These are phyloP conservation scores for Pilatotrama ljubarskyi DNA, from an alignment of 768 basidiomycete genomes.

Conservation along the genomic window DNA sequence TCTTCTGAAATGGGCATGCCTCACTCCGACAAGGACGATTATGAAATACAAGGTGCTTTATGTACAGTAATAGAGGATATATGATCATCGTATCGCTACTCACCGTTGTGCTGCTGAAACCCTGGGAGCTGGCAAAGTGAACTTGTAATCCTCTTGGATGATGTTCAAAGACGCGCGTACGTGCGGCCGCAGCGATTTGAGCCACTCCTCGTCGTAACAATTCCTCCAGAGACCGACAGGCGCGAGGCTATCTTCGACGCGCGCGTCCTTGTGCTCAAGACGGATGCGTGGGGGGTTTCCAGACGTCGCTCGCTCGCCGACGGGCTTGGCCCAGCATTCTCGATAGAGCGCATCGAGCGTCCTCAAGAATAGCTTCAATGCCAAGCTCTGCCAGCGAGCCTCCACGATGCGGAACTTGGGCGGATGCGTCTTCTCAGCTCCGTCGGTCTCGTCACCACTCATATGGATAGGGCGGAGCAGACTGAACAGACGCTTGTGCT, in stretches of 20 bases:
- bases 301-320: not conserved
- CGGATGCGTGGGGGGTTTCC: not conserved
- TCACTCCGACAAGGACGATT: too few species aligned
- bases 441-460: not conserved
- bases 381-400: not conserved
- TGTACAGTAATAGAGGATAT: too few species aligned
- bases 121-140: too few species aligned
- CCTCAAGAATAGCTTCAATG: not conserved
- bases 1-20: too few species aligned
- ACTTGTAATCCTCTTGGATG: not conserved
- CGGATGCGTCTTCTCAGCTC: not conserved
- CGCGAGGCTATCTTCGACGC: not conserved
- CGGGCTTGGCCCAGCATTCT: not conserved
- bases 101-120: too few species aligned
- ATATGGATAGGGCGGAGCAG: not conserved
- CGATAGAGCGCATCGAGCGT: not conserved
- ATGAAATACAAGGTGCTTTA: too few species aligned
- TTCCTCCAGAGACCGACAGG: constrained; percentile 2
- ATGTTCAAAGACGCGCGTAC: not conserved
- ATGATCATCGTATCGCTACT: too few species aligned
- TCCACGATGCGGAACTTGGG: not conserved
- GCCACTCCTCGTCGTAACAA: not conserved
- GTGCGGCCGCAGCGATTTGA: not conserved
- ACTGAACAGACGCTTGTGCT: not conserved
- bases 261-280: not conserved